phyloP scores from a whole-genome alignment of 495 filamentous ascomycete species.

The Talaromyces wortmannii region DNA sequence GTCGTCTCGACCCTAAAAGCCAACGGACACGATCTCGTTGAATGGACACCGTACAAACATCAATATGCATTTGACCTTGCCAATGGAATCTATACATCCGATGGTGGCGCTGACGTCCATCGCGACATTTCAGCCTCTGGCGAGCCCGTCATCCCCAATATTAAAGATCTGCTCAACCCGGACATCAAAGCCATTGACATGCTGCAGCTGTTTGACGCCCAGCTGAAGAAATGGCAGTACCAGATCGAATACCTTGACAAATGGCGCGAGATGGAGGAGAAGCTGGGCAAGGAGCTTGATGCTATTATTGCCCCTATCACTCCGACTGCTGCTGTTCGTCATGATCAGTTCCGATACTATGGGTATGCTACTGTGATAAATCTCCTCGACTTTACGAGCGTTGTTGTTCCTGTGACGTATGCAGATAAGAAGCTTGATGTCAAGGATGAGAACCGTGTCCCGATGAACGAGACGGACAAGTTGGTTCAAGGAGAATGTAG shows the following conservation, averaged over 20 bases:
- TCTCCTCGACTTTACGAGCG: constrained; percentile 34
- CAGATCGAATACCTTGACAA: constrained; percentile 29
- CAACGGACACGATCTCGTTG: constrained; percentile 28
- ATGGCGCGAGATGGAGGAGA: constrained; percentile 20
- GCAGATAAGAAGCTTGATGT: constrained; percentile 29
- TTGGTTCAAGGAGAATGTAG: constrained; percentile 11
- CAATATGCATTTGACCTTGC: constrained; percentile 23
- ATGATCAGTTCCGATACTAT: constrained; percentile 24
- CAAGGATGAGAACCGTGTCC: constrained; percentile 15
- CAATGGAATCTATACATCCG: constrained; percentile 27
- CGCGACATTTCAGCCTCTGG: constrained; percentile 31
- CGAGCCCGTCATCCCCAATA: constrained; percentile 36
- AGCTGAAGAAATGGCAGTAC: constrained; percentile 28
- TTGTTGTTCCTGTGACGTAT: constrained; percentile 39
- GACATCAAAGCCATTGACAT: constrained; percentile 15
- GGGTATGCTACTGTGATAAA: constrained; percentile 34
- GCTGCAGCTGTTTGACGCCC: constrained; percentile 25
- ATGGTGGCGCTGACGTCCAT: constrained; percentile 32
- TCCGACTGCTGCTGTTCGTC: constrained; percentile 26
- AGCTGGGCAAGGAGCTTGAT: constrained; percentile 18
- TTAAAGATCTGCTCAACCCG: constrained; percentile 30
- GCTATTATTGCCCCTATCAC: constrained; percentile 49
- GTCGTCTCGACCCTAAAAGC: constrained; percentile 25
- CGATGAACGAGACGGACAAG: constrained; percentile 25
- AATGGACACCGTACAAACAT: constrained; percentile 36